Evolutionary conservation across 352 stramenopile species (phyloP).

Genomic region (Hyaloperonospora brassicae): DNA sequence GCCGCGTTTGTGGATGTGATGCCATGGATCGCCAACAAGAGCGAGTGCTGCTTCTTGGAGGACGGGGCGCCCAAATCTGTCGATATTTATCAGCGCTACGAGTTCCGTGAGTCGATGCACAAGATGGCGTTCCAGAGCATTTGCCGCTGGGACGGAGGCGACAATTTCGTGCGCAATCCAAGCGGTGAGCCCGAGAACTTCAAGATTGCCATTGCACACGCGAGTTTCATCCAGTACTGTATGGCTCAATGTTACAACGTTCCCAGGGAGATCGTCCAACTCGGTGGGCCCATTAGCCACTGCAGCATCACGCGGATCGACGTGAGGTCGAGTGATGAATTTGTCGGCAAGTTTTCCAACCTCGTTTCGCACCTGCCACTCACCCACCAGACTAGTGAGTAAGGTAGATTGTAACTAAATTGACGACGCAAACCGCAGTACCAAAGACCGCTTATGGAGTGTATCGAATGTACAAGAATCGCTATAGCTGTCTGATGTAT

Average conservation of each 20-base stretch:
- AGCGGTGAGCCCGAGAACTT: conserved; percentile 40
- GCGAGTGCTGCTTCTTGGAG: conserved; percentile 65
- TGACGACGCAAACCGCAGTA: conserved; percentile 9
- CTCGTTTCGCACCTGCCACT: conserved; percentile 60
- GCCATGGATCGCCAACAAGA: conserved; percentile 54
- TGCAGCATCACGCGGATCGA: conserved; percentile 73
- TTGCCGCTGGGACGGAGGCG: conserved; percentile 43
- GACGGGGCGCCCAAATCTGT: conserved; percentile 60
- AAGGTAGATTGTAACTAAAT: conserved; percentile 17
- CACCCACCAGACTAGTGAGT: conserved; percentile 70
- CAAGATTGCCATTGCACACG: conserved; percentile 68
- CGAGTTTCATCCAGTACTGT: conserved; percentile 74
- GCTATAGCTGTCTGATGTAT: no score
- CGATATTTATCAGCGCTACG: conserved; percentile 40
- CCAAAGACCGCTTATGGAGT: no score
- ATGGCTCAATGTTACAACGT: conserved; percentile 57
- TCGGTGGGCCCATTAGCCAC: conserved; percentile 62
- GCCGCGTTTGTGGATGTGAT: conserved; percentile 47
- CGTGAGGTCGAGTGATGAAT: conserved; percentile 36
- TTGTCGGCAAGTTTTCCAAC: conserved; percentile 50
- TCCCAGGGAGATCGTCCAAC: conserved; percentile 66
- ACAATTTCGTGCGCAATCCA: conserved; percentile 15
- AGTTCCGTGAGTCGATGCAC: conserved; percentile 73
- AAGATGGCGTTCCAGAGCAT: conserved; percentile 67
- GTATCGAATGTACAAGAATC: no score